Base-by-base conservation (phyloP, 148 eudicot genomes). In the Camellia lanceoleosa region DNA sequence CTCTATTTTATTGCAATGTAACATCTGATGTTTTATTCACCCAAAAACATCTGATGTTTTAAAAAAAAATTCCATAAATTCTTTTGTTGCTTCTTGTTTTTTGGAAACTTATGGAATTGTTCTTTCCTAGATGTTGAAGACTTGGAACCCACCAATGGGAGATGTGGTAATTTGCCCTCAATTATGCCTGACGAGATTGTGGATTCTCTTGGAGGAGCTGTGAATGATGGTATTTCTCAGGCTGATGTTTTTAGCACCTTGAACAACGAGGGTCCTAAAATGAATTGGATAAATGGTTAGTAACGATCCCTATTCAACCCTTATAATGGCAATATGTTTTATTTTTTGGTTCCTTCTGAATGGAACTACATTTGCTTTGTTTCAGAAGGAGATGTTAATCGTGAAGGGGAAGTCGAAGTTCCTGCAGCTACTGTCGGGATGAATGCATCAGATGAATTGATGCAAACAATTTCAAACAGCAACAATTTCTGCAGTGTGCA, bases 51-150 rank as follows among this genome's bases (percentile, higher is more conserved):
- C 60, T 23, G 2, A 67, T 64, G 19, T 67, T 4, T 47, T 5
- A 75, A 30, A 30, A 30, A 30, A 30, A 30, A 30, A 30, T 30
- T 49, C 67, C 30, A 19, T 58, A 64, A 41, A 41, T 77, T 44
- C n/a, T 9, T 76, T 49, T 5, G 44, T 81, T 59, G 78, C 61
- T 20, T 19, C 11, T 7, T 41, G 68, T 80, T 12, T 56, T 20
- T 2, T 61, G 59, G 12, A 41, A 3, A 5, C 43, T 75, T 19
- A 73, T 64, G 38, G 9, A 14, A 10, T 5, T 19, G 5, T 68
- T 68, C 46, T 30, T 73, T 76, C n/a, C 56, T 78, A 87, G 91
- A 87, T 51, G 14, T 71, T 42, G 89, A 77, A 42, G 86, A 89
- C 56, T 10, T 78, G 72, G 88, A 90, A 78, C 54, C 68, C 49